phyloP scores from a whole-genome alignment of 441 rosid species.

The Daphne laureola region DNA sequence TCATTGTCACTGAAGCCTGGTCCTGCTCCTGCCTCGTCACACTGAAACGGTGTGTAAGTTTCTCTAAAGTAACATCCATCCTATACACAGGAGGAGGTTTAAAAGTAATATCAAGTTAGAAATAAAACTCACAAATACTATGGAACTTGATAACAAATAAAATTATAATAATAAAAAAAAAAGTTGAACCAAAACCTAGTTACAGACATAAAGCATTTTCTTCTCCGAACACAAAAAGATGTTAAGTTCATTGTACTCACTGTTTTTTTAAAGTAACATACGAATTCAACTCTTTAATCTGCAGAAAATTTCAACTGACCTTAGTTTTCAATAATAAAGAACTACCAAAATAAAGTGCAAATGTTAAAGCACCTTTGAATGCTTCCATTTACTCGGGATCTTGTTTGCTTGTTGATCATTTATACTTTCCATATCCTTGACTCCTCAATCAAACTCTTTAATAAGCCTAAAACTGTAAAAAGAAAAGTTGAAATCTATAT shows the following conservation, averaged over 20 bases:
- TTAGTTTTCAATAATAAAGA: neutral
- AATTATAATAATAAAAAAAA: too few species aligned
- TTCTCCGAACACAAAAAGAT: conserved; percentile 6
- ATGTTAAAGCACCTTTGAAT: conserved; percentile 54
- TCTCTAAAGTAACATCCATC: too few species aligned
- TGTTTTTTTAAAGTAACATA: conserved; percentile 84
- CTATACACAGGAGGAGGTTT: too few species aligned
- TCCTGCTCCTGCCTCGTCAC: too few species aligned
- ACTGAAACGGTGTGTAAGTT: too few species aligned
- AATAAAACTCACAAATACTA: too few species aligned
- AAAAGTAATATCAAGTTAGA: too few species aligned
- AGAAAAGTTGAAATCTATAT: too few species aligned
- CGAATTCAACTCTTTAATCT: conserved; percentile 93
- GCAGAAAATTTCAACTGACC: conserved; percentile 22
- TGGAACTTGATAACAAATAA: too few species aligned
- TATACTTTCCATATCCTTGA: conserved; percentile 53
- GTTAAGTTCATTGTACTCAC: conserved; percentile 32
- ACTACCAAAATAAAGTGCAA: neutral
- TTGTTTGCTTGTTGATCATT: conserved; percentile 56
- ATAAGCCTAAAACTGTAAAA: conserved; percentile 55
- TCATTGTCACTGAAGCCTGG: too few species aligned
- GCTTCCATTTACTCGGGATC: conserved; percentile 73
- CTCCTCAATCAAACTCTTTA: conserved; percentile 83
- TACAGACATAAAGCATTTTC: neutral
- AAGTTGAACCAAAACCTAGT: too few species aligned